Percentiles rank a stretch among this genome's conserved stretches.
These are phyloP conservation scores for Fusarium pininemorale DNA, from an alignment of 2,329 filamentous ascomycete species.

Conservation along the genomic window DNA sequence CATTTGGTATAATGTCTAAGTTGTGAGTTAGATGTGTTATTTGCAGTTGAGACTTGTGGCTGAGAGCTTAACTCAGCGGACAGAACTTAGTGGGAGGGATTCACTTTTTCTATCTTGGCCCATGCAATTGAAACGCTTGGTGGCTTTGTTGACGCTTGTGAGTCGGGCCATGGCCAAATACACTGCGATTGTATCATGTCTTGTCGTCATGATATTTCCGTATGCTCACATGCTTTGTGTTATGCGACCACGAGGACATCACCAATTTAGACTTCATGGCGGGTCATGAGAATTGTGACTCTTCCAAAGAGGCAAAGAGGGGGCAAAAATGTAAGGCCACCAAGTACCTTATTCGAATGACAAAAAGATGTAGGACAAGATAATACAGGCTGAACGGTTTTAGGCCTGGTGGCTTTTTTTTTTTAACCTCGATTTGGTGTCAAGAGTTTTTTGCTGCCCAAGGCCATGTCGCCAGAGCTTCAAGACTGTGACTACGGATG, in stretches of 20 bases:
- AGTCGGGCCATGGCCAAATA: background rate
- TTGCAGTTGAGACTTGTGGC: no score
- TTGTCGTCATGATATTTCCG: background rate
- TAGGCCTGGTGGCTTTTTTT: no score
- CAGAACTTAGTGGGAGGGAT: background rate
- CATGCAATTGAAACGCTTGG: background rate
- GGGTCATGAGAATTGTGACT: background rate
- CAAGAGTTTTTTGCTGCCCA: background rate
- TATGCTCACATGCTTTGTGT: background rate
- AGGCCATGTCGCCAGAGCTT: background rate
- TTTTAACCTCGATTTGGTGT: background rate
- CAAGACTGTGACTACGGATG: background rate
- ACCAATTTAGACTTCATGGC: background rate
- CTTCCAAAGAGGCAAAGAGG: no score
- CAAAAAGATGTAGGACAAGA: background rate
- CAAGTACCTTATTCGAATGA: background rate
- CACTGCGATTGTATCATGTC: no score
- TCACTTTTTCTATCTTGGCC: background rate
- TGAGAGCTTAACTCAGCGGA: no score
- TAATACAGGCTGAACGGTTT: background rate
- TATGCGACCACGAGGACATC: background rate
- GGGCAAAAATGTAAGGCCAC: background rate
- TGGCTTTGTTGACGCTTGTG: background rate
- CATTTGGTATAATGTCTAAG: no score
- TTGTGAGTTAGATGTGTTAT: no score